Percentiles rank a stretch among this genome's conserved stretches.
These are phyloP conservation scores for Fraxinus angustifolia DNA, from an alignment of 305 asterid species.

Conservation along the genomic window DNA sequence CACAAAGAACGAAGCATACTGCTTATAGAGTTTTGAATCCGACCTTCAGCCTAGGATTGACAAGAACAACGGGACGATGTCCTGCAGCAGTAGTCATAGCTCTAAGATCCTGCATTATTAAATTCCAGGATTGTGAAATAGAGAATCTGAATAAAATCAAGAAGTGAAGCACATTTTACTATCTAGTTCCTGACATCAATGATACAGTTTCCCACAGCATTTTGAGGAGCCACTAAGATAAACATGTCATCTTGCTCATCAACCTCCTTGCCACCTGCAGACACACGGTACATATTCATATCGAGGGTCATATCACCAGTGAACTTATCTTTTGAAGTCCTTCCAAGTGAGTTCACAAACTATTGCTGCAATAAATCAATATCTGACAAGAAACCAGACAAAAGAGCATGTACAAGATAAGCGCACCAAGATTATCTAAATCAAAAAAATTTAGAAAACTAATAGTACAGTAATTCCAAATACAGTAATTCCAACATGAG, in stretches of 20 bases:
- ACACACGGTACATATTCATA: constrained; percentile 19
- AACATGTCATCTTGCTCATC: constrained; percentile 82
- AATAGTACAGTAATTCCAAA: background rate
- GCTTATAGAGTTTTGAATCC: constrained; percentile 16
- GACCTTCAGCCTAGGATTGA: constrained; percentile 83
- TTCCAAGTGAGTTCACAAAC: background rate
- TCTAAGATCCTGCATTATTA: constrained; percentile 62
- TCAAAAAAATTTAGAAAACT: background rate
- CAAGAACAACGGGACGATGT: constrained; percentile 73
- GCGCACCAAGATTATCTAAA: background rate
- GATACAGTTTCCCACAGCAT: constrained; percentile 90
- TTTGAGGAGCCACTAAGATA: constrained; percentile 95
- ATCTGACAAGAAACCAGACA: background rate
- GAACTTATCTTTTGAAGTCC: background rate
- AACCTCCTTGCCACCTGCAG: constrained; percentile 80
- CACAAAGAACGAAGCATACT: background rate
- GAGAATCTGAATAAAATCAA: constrained; percentile 9
- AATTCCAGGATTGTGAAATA: constrained; percentile 13
- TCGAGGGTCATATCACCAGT: constrained; percentile 3
- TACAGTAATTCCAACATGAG: background rate
- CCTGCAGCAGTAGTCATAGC: constrained; percentile 97
- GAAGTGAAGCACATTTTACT: constrained; percentile 10
- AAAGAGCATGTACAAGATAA: background rate
- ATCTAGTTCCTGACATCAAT: constrained; percentile 60
- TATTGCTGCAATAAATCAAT: background rate